These are phyloP conservation scores for Geosmithia flava DNA, from an alignment of 2,329 filamentous ascomycete species.

Conservation along the genomic window DNA sequence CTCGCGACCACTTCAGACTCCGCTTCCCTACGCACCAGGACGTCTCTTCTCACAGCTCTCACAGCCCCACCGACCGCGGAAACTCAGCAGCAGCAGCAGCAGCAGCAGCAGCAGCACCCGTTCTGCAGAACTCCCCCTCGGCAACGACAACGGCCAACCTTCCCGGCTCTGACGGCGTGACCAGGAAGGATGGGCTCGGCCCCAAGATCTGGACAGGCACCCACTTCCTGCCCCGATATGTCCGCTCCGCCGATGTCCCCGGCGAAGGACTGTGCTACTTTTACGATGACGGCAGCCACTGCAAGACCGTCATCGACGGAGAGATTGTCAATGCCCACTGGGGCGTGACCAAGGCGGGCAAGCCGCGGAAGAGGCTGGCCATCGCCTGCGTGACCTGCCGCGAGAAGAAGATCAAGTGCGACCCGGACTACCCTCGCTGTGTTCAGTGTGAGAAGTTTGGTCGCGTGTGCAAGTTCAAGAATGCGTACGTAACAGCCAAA, in stretches of 20 bases:
- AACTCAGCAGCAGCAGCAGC: slow-evolving; percentile 7
- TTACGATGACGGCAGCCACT: slow-evolving; percentile 75
- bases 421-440: slow-evolving; percentile 77
- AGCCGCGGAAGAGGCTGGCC: slow-evolving; percentile 79
- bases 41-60: slow-evolving; percentile 4
- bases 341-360: slow-evolving; percentile 90
- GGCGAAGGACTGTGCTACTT: slow-evolving; percentile 76
- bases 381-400: slow-evolving; percentile 89
- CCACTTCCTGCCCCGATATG: slow-evolving; percentile 54
- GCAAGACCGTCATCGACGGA: slow-evolving; percentile 73
- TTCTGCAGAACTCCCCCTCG: slow-evolving; percentile 12
- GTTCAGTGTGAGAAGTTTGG: slow-evolving; percentile 90
- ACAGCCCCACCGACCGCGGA: slow-evolving; percentile 13
- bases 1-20: slow-evolving; percentile 19
- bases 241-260: slow-evolving; percentile 52
- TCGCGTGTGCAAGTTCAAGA: slow-evolving; percentile 71
- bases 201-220: slow-evolving; percentile 60
- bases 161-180: slow-evolving; percentile 25
- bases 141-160: slow-evolving; percentile 13
- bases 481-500: slow-evolving; percentile 52
- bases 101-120: slow-evolving; percentile 8
- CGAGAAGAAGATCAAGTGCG: slow-evolving; percentile 97
- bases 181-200: slow-evolving; percentile 47
- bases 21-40: slow-evolving; percentile 24
- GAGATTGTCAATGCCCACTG: slow-evolving; percentile 82